These are phyloP conservation scores for Dactylonectria estremocensis DNA, from an alignment of 2,329 filamentous ascomycete species.

Conservation along the genomic window DNA sequence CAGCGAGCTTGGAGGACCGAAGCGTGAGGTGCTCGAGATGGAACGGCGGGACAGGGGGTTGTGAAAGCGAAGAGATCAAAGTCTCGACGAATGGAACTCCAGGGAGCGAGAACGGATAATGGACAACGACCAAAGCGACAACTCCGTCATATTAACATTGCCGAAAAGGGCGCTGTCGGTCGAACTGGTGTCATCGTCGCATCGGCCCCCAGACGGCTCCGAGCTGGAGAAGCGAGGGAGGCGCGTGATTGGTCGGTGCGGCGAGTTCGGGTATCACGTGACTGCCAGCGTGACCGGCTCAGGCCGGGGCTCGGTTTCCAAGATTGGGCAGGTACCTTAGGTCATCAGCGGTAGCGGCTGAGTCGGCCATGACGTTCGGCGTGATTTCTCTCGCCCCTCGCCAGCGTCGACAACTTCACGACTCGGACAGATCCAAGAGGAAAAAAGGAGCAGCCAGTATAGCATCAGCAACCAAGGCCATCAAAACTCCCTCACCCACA, in stretches of 20 bases:
- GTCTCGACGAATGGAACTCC: background rate
- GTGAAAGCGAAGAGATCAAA: background rate
- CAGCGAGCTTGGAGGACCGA: slow-evolving; percentile 2
- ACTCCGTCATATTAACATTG: slow-evolving; percentile 28
- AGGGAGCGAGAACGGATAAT: slow-evolving; percentile 12
- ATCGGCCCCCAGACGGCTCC: slow-evolving; percentile 41
- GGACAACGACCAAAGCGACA: slow-evolving; percentile 27
- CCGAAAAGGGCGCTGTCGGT: slow-evolving; percentile 34
- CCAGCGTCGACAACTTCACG: slow-evolving; percentile 27
- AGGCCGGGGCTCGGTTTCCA: background rate
- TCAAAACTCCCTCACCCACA: background rate
- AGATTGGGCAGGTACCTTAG: slow-evolving; percentile 26
- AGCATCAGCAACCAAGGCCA: slow-evolving; percentile 10
- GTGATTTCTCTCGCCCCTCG: slow-evolving; percentile 28
- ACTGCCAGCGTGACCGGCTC: slow-evolving; percentile 7
- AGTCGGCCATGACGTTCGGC: slow-evolving; percentile 22
- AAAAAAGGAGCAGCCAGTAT: slow-evolving; percentile 6
- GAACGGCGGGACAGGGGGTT: background rate
- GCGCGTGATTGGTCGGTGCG: slow-evolving; percentile 38
- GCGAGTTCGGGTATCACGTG: slow-evolving; percentile 24
- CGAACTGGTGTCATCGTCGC: slow-evolving; percentile 33
- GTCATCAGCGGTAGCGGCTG: slow-evolving; percentile 27
- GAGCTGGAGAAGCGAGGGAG: slow-evolving; percentile 35
- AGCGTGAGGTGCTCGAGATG: background rate
- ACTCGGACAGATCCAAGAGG: background rate